phyloP scores from a whole-genome alignment of 2,329 filamentous ascomycete genomes.

The Beauveria brongniartii region DNA sequence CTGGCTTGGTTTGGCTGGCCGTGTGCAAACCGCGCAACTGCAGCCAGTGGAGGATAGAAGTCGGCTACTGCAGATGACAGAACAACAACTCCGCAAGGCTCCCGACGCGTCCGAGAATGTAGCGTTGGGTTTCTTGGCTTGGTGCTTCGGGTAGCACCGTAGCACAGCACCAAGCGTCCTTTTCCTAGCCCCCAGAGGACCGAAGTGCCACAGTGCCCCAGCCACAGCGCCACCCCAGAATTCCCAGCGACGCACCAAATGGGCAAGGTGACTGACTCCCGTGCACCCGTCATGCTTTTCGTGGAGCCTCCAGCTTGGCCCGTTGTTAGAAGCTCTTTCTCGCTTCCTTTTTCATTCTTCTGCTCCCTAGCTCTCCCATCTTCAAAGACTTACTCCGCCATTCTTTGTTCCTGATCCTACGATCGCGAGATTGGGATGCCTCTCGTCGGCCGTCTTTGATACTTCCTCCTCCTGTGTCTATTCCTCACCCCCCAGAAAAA shows the following conservation, averaged over 20 bases:
- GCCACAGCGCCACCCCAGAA: neutral
- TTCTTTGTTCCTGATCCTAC: slow-evolving; percentile 29
- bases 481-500: slow-evolving; percentile 5
- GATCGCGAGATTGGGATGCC: slow-evolving; percentile 27
- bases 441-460: slow-evolving; percentile 19
- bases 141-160: too few relatives aligned
- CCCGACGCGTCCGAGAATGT: slow-evolving; percentile 4
- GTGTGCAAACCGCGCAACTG: neutral
- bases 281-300: slow-evolving; percentile 12
- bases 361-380: slow-evolving; percentile 14
- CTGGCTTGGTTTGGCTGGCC: neutral
- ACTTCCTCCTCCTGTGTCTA: slow-evolving; percentile 8
- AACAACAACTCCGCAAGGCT: neutral
- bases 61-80: neutral
- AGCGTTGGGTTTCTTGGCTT: neutral
- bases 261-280: slow-evolving; percentile 5
- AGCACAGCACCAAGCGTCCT: neutral
- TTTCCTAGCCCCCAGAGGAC: neutral
- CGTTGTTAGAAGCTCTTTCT: neutral
- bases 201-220: neutral
- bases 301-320: slow-evolving; percentile 9
- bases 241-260: neutral
- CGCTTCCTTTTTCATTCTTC: slow-evolving; percentile 13
- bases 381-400: slow-evolving; percentile 40
- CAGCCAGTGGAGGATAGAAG: neutral